Percentiles rank a stretch among this genome's conserved stretches.
Conservation (phyloP, 495 filamentous ascomycete species). For the Hyaloscypha variabilis region DNA sequence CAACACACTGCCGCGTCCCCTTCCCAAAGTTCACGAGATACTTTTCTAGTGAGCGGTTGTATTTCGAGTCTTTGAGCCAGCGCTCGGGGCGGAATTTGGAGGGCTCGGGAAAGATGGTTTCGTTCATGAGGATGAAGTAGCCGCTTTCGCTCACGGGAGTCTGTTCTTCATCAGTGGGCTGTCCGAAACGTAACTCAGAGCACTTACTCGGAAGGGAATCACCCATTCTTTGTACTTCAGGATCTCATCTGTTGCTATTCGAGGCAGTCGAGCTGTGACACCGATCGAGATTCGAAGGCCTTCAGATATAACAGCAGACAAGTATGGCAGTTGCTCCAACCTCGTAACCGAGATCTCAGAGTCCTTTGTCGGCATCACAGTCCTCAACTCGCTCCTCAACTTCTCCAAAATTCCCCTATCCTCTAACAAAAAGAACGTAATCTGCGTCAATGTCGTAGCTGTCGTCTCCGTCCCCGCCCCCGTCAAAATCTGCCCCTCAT, state of each 20-base stretch:
- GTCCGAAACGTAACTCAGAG: background rate
- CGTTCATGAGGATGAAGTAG: slow-evolving; percentile 7
- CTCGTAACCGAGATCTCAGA: background rate
- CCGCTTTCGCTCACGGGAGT: slow-evolving; percentile 12
- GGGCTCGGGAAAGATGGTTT: slow-evolving; percentile 8
- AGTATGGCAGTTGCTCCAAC: background rate
- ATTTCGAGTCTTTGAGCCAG: slow-evolving; percentile 22
- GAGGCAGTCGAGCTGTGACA: slow-evolving; percentile 34
- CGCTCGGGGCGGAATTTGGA: slow-evolving; percentile 14
- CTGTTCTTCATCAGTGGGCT: slow-evolving; percentile 26
- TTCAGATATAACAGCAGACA: background rate
- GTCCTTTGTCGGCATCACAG: background rate
- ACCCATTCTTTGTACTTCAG: slow-evolving; percentile 32
- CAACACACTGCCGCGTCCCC: slow-evolving; percentile 50
- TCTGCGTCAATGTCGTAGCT: slow-evolving; percentile 29
- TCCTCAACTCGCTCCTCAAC: background rate
- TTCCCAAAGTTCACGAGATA: slow-evolving; percentile 46
- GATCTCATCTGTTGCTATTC: slow-evolving; percentile 37
- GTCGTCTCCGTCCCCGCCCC: slow-evolving; percentile 35
- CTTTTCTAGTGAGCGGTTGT: slow-evolving; percentile 16
- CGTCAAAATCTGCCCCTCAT: slow-evolving; percentile 37
- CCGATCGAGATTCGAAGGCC: slow-evolving; percentile 43
- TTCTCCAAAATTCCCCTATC: background rate
- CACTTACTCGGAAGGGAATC: slow-evolving; percentile 31
- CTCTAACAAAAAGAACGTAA: background rate